Evolutionary conservation across 1,139 yeast species (phyloP).

Genomic region (Saccharomyces hybrid): DNA sequence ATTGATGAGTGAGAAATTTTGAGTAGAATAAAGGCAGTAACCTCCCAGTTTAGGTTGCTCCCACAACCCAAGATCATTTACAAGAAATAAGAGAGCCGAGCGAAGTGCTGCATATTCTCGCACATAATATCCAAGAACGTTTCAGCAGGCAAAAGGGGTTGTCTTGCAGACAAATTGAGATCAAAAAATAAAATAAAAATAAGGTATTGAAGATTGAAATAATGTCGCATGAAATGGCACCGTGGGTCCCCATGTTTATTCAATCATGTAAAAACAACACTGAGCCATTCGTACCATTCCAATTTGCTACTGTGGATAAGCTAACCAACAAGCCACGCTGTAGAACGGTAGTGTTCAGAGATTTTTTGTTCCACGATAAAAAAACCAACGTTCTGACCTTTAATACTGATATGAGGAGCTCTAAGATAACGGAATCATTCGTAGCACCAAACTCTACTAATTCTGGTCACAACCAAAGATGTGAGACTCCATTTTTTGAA

Average conservation of each 20-base stretch:
- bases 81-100: not conserved
- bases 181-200: slow-evolving; percentile 9
- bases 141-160: not conserved
- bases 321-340: slow-evolving; percentile 47
- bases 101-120: not conserved
- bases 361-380: slow-evolving; percentile 65
- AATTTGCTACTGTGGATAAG: slow-evolving; percentile 59
- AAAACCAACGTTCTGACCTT: slow-evolving; percentile 61
- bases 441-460: slow-evolving; percentile 1
- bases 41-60: not conserved
- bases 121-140: not conserved
- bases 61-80: not conserved
- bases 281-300: slow-evolving; percentile 48
- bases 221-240: slow-evolving; percentile 48
- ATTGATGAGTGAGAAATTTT: not conserved
- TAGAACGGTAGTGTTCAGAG: slow-evolving; percentile 66
- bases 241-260: slow-evolving; percentile 60
- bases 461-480: slow-evolving; percentile 27
- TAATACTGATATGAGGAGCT: slow-evolving; percentile 66
- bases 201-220: not conserved
- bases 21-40: not conserved
- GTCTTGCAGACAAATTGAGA: not conserved
- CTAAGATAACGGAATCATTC: slow-evolving; percentile 49
- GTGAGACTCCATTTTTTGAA: slow-evolving; percentile 42
- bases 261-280: slow-evolving; percentile 43